A percentile compares a stretch with the other conserved stretches of the same genome.
These are phyloP conservation scores for Daldinia sp. DNA, from an alignment of 2,329 filamentous ascomycete genomes.

Conservation along the genomic window DNA sequence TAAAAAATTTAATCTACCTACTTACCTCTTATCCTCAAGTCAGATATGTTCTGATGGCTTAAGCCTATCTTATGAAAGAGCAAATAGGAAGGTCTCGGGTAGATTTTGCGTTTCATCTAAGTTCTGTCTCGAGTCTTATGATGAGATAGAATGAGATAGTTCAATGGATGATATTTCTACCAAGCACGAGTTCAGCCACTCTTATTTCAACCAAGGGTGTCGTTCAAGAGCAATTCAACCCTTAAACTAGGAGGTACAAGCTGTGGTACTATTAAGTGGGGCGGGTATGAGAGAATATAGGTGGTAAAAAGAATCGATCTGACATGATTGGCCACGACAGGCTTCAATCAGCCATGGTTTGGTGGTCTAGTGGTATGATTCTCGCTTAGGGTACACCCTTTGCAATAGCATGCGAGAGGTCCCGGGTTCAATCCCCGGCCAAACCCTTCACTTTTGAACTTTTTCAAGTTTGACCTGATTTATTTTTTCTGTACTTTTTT, in stretches of 20 bases:
- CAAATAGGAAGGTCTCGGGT: too few relatives aligned
- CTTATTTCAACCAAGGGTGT: too few relatives aligned
- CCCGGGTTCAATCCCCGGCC: slow-evolving; percentile 54
- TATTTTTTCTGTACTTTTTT: not conserved
- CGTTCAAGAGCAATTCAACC: too few relatives aligned
- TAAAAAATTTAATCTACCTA: not conserved
- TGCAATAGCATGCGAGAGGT: slow-evolving; percentile 49
- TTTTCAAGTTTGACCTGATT: not conserved
- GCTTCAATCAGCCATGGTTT: slow-evolving; percentile 45
- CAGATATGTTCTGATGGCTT: too few relatives aligned
- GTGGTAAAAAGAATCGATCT: not conserved
- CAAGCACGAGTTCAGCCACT: too few relatives aligned
- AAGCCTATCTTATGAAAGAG: too few relatives aligned
- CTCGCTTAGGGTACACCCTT: slow-evolving; percentile 67
- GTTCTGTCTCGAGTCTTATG: too few relatives aligned
- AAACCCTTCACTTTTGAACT: slow-evolving; percentile 35
- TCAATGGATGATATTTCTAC: too few relatives aligned
- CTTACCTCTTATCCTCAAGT: too few relatives aligned
- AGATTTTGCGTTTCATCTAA: too few relatives aligned
- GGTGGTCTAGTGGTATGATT: slow-evolving; percentile 75
- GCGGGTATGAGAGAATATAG: not conserved
- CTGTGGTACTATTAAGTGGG: not conserved
- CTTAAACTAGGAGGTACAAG: too few relatives aligned
- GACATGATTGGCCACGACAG: not conserved
- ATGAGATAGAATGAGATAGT: too few relatives aligned